Evolutionary conservation across 176 grass and related monocot genomes (phyloP), one percentile per base, ranked within the genome.

Genomic region (Musa acuminata): DNA sequence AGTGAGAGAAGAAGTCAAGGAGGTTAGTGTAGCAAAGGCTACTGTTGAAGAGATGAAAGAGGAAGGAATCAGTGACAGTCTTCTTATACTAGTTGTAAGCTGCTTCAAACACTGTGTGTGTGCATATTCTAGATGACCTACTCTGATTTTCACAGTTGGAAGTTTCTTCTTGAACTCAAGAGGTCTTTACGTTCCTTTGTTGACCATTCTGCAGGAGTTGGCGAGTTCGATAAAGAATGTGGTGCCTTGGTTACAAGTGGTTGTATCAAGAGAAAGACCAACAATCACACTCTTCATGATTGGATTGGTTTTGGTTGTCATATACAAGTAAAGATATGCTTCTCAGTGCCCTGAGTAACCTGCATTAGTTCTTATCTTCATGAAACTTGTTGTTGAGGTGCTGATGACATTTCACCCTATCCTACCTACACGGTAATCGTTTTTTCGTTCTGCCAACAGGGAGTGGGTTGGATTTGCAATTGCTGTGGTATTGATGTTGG

Each of bases 41-140:
- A 51, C 81, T 16, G 59, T 89, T 21, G 83, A 97, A 12, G 87
- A 87, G 68, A 88, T 93, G 83, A 85, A 85, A 76, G 93, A 85
- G 53, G 93, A 90, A 89, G 90, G 93, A 58, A 81, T 97, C 52
- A 78, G 66, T 14, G 90, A 93, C 22, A 90, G 94, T 68, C 90
- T 97, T 82, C 82, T 97, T 53, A 52, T 85, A 52, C 70, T 97
- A 43, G 75, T 88, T 51, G 93, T 97, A 89, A 62, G 85, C 78
- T 51, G 2, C 76, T 0, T 55, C 9, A 24, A 1, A 22, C 54
- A 55, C 26, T 25, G 75, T 71, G 27, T 24, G 16, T 73, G 14
- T 55, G 11, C 9, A 62, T 9, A 51, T 52, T 74, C 27, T 53
- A 29, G 71, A 55, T 63, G 49, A 75, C 17, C 69, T 67, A 72